phyloP scores from a whole-genome alignment of 768 basidiomycete genomes.

The Mycena venus region DNA sequence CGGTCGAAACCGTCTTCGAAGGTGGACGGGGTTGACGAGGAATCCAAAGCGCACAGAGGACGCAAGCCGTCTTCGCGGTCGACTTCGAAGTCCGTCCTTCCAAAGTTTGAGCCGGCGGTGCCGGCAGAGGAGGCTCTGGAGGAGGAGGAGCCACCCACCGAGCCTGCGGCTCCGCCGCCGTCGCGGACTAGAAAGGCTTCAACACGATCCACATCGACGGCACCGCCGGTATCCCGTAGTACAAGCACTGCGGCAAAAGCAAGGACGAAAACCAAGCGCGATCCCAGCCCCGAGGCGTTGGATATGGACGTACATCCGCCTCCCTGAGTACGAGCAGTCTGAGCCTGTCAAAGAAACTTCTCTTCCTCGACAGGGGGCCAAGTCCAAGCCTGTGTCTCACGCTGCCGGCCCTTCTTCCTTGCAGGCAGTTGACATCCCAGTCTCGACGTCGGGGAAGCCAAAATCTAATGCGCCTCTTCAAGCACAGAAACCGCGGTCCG shows the following conservation, averaged over 20 bases:
- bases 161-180: slow-evolving; percentile 9
- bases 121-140: neutral
- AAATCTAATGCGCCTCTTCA: slow-evolving; percentile 9
- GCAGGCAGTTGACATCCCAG: neutral
- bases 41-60: slow-evolving; percentile 8
- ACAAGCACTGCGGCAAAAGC: slow-evolving; percentile 24
- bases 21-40: slow-evolving; percentile 2
- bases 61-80: slow-evolving; percentile 28
- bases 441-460: slow-evolving; percentile 8
- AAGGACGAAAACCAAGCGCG: slow-evolving; percentile 21
- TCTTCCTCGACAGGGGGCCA: neutral
- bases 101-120: slow-evolving; percentile 15
- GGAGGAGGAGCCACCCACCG: slow-evolving; percentile 21
- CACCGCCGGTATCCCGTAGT: slow-evolving; percentile 16
- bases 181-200: slow-evolving; percentile 19
- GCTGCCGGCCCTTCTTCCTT: slow-evolving; percentile 5
- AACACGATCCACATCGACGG: slow-evolving; percentile 14
- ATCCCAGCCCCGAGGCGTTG: slow-evolving; percentile 9
- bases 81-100: slow-evolving; percentile 20
- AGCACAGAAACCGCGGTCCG: slow-evolving; percentile 10
- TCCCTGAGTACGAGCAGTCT: slow-evolving; percentile 2
- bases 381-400: slow-evolving; percentile 16
- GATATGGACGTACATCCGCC: neutral
- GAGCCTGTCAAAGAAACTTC: neutral
- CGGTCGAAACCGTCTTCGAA: slow-evolving; percentile 20